Percentiles rank a stretch among this genome's conserved stretches.
phyloP scores from a whole-genome alignment of 1,284 basidiomycete species.

The Pascua sp. region DNA sequence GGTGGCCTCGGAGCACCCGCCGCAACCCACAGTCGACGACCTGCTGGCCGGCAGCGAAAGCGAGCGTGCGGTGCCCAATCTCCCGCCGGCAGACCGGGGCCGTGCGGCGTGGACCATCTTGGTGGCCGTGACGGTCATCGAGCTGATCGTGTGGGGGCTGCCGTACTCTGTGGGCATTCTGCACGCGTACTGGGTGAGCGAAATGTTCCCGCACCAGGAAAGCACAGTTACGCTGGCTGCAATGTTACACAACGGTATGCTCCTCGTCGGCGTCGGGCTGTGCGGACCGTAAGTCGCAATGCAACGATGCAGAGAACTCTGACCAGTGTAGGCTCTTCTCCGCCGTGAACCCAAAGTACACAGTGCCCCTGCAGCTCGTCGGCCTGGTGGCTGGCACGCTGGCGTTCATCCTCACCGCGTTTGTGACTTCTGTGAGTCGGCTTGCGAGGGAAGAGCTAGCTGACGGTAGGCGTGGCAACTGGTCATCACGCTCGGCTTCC shows the following conservation, averaged over 20 bases:
- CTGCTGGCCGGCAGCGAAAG: background rate
- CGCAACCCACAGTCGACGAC: background rate
- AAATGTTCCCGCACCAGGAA: conserved; percentile 30
- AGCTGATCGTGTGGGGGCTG: conserved; percentile 43
- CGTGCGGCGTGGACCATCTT: conserved; percentile 43
- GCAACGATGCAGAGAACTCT: conserved; percentile 32
- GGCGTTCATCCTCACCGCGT: conserved; percentile 3
- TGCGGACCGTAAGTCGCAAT: conserved; percentile 29
- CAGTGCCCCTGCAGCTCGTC: conserved; percentile 8
- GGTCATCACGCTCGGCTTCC: conserved; percentile 37
- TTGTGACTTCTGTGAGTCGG: conserved; percentile 1
- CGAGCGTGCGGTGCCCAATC: background rate
- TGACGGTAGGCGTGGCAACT: conserved; percentile 43
- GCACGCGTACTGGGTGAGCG: conserved; percentile 28
- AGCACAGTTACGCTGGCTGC: conserved; percentile 34
- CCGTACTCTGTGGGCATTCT: conserved; percentile 45
- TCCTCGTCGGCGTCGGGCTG: conserved; percentile 42
- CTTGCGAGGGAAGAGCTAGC: too few species aligned
- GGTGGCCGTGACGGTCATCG: conserved; percentile 36
- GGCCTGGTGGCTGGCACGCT: conserved; percentile 1
- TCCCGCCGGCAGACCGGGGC: conserved; percentile 42
- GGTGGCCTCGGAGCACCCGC: too few species aligned
- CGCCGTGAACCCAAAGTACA: too few species aligned
- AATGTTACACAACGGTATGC: conserved; percentile 41
- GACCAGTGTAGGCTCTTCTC: conserved; percentile 13